Conservation (phyloP, 2,329 filamentous ascomycete genomes). For the Coccinonectria pachysandricola region DNA sequence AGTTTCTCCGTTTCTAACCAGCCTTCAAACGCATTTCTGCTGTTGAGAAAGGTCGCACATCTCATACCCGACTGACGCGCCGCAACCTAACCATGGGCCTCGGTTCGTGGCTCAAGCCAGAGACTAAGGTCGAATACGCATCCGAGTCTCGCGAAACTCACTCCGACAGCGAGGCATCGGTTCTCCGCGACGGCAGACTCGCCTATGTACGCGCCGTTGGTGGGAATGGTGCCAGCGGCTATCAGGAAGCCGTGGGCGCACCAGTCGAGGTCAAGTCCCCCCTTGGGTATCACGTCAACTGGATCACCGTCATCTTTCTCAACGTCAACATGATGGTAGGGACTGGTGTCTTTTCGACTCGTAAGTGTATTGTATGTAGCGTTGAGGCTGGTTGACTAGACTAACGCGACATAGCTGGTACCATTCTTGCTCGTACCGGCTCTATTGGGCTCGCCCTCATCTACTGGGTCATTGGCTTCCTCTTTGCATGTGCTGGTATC, state of each 20-base stretch:
- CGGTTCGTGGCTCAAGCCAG: neutral
- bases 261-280: constrained; percentile 50
- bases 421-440: constrained; percentile 48
- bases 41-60: too few species aligned
- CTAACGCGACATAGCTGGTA: constrained; percentile 39
- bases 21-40: too few species aligned
- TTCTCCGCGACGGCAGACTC: constrained; percentile 12
- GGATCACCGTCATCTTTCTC: constrained; percentile 46
- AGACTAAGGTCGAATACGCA: neutral
- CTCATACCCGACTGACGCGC: too few species aligned
- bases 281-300: constrained; percentile 47
- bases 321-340: constrained; percentile 55
- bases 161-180: constrained; percentile 4
- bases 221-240: constrained; percentile 40
- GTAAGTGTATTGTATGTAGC: constrained; percentile 31
- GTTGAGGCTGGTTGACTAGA: neutral
- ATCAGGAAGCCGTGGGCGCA: constrained; percentile 52
- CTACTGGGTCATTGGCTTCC: constrained; percentile 53
- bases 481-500: constrained; percentile 46
- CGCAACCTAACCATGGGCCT: neutral
- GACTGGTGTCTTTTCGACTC: constrained; percentile 55
- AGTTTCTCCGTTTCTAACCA: too few species aligned
- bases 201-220: constrained; percentile 20
- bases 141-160: neutral
- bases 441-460: constrained; percentile 53